Conservation (phyloP, 345 rosid species). For the Nephelium lappaceum region DNA sequence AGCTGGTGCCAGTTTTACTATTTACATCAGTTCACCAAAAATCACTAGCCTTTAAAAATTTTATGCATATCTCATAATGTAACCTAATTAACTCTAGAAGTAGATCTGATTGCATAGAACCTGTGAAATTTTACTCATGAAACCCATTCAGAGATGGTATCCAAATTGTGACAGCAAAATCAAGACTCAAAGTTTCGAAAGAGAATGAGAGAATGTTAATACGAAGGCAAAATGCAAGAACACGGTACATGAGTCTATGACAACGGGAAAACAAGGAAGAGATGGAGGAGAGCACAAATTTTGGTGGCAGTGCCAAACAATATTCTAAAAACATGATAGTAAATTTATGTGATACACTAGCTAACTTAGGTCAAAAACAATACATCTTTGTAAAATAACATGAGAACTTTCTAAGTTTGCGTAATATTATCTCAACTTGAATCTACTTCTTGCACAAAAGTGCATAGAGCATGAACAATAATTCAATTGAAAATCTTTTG, state of each 20-base stretch:
- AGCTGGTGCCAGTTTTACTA: background rate
- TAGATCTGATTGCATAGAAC: background rate
- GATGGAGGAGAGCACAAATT: background rate
- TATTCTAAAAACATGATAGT: conserved; percentile 1
- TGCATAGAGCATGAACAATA: background rate
- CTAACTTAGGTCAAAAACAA: background rate
- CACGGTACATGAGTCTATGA: background rate
- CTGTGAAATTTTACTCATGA: background rate
- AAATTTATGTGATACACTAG: too few species aligned
- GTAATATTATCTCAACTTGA: background rate
- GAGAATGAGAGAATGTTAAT: background rate
- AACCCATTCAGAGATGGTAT: background rate
- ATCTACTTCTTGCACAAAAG: background rate
- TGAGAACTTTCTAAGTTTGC: background rate
- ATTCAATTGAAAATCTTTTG: background rate
- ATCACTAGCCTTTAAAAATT: background rate
- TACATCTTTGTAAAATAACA: background rate
- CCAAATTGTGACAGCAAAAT: background rate
- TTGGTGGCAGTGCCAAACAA: background rate
- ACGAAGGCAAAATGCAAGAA: background rate
- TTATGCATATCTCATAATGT: background rate
- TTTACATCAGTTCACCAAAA: background rate
- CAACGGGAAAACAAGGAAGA: background rate
- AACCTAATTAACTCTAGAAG: background rate
- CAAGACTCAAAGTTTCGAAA: background rate